Conservation (phyloP, 1,139 yeast species). For the Blastobotrys petasosporus region DNA sequence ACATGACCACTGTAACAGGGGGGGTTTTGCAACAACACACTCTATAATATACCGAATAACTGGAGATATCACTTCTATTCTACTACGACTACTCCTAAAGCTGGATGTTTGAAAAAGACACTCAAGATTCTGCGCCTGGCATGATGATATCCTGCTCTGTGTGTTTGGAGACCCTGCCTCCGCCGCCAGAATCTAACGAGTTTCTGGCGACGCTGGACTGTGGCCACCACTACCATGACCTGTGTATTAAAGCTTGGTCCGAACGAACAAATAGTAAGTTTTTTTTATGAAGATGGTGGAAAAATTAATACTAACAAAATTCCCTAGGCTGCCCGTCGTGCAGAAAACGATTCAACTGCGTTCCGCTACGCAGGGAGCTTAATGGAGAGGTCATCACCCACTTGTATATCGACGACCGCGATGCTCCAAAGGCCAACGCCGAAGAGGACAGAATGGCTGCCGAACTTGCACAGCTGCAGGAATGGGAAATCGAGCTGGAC, state of each 20-base stretch:
- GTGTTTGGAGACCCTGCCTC: slow-evolving; percentile 10
- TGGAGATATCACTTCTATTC: too few species aligned
- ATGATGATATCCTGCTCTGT: slow-evolving; percentile 6
- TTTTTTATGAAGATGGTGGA: not conserved
- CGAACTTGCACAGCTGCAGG: slow-evolving; percentile 12
- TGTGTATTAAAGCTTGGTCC: slow-evolving; percentile 47
- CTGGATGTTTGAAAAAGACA: too few species aligned
- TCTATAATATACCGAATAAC: too few species aligned
- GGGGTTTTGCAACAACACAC: too few species aligned
- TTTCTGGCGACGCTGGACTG: slow-evolving; percentile 10
- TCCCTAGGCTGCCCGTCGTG: slow-evolving; percentile 46
- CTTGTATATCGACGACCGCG: slow-evolving; percentile 18
- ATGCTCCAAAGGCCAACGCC: slow-evolving; percentile 13
- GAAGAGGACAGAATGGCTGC: slow-evolving; percentile 11
- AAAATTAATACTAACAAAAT: slow-evolving; percentile 3
- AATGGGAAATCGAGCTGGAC: slow-evolving; percentile 12
- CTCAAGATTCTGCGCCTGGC: not conserved
- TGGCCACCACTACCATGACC: slow-evolving; percentile 42
- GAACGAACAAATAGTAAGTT: slow-evolving; percentile 42
- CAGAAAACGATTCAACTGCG: slow-evolving; percentile 33
- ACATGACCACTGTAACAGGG: too few species aligned
- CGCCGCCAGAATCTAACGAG: slow-evolving; percentile 4
- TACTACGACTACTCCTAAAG: too few species aligned
- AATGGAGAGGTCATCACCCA: slow-evolving; percentile 16
- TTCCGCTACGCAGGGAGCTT: slow-evolving; percentile 18